These are phyloP conservation scores for Trebouxia gelatinosa DNA, from an alignment of 163 green algal genomes.

Conservation along the genomic window DNA sequence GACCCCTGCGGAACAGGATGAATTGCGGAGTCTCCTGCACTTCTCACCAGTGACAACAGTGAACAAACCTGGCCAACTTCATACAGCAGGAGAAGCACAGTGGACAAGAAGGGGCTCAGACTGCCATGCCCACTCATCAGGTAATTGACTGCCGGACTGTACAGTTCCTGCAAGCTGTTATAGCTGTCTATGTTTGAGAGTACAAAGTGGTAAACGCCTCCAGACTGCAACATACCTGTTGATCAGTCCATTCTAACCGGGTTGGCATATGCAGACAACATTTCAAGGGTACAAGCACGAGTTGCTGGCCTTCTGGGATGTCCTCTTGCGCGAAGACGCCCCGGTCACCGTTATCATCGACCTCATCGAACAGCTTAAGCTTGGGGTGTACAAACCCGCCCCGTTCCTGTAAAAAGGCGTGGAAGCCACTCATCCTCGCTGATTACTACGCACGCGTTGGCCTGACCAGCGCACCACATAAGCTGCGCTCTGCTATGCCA, in stretches of 20 bases:
- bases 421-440: no score
- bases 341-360: slow-evolving; percentile 38
- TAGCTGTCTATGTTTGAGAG: no score
- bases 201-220: no score
- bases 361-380: slow-evolving; percentile 6
- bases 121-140: neutral
- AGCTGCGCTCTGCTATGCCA: no score
- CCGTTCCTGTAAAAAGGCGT: neutral
- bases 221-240: slow-evolving; percentile 5
- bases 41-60: no score
- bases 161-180: neutral
- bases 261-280: slow-evolving; percentile 30
- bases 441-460: no score
- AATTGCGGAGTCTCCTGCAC: neutral
- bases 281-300: slow-evolving; percentile 43
- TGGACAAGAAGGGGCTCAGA: slow-evolving; percentile 56
- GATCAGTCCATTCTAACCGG: neutral
- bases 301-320: slow-evolving; percentile 53
- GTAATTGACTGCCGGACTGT: neutral
- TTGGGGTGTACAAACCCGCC: slow-evolving; percentile 43
- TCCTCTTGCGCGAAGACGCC: slow-evolving; percentile 44
- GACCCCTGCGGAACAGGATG: slow-evolving; percentile 32
- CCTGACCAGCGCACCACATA: no score
- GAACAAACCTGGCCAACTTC: slow-evolving; percentile 41
- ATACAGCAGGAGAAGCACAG: slow-evolving; percentile 58